A percentile compares a stretch with the other conserved stretches of the same genome.
Evolutionary conservation across 805 yeast genomes (phyloP).

Genomic region (Ogataea pilisensis): DNA sequence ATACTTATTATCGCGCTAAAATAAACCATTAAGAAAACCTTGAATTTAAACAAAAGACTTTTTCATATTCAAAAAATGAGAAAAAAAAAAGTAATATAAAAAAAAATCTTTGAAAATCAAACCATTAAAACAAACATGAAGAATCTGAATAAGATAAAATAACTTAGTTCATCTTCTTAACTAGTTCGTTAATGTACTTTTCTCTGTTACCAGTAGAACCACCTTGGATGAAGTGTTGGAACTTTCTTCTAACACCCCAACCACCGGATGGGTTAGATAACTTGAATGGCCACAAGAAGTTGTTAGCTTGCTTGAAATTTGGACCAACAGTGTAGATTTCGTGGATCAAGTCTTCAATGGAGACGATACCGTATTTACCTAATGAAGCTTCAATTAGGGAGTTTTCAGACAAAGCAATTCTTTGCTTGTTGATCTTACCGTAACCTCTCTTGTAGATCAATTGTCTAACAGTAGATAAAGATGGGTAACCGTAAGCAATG

Average conservation of each 20-base stretch:
- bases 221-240: slow-evolving; percentile 96
- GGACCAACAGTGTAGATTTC: slow-evolving; percentile 96
- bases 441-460: slow-evolving; percentile 95
- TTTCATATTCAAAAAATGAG: background rate
- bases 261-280: slow-evolving; percentile 96
- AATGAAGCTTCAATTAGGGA: slow-evolving; percentile 80
- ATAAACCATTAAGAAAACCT: background rate
- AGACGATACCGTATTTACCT: slow-evolving; percentile 90
- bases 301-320: slow-evolving; percentile 97
- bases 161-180: slow-evolving; percentile 85
- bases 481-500: slow-evolving; percentile 97
- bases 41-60: background rate
- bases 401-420: slow-evolving; percentile 87
- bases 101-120: background rate
- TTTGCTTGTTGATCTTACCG: slow-evolving; percentile 97
- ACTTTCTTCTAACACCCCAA: slow-evolving; percentile 95
- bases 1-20: background rate
- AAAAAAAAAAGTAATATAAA: background rate
- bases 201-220: slow-evolving; percentile 99
- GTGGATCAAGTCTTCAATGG: slow-evolving; percentile 92
- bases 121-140: background rate
- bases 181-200: slow-evolving; percentile 89
- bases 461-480: slow-evolving; percentile 85
- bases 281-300: slow-evolving; percentile 98
- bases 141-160: background rate